Evolutionary conservation across 2,329 filamentous ascomycete species (phyloP).

Genomic region (Cladosporium phlei): DNA sequence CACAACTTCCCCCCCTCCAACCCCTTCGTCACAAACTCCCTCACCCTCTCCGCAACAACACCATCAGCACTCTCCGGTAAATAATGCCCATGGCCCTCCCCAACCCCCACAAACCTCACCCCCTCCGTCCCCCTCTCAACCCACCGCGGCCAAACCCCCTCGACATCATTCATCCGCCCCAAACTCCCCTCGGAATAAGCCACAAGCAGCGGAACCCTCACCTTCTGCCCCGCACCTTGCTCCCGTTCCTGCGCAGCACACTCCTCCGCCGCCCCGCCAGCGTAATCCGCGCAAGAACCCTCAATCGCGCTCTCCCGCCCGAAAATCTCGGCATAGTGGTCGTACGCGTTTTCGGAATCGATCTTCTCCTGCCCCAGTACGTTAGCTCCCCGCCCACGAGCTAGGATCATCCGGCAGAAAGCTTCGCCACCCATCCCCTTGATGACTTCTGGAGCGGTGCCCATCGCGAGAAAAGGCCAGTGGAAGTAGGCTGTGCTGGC

Average conservation of each 20-base stretch:
- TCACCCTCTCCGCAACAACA: conserved; percentile 27
- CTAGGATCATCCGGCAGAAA: conserved; percentile 35
- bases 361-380: conserved; percentile 28
- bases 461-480: conserved; percentile 49
- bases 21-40: not conserved
- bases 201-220: conserved; percentile 40
- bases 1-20: too few relatives aligned
- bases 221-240: conserved; percentile 41
- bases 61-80: conserved; percentile 44
- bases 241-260: conserved; percentile 41
- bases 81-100: conserved; percentile 42
- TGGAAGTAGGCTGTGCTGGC: conserved; percentile 43
- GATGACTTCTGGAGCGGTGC: conserved; percentile 42
- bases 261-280: conserved; percentile 41
- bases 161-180: conserved; percentile 41
- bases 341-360: conserved; percentile 36
- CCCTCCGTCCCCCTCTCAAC: conserved; percentile 33
- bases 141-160: conserved; percentile 44
- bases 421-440: conserved; percentile 38
- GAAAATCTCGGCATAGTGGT: conserved; percentile 43
- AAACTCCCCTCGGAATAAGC: conserved; percentile 42
- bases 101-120: conserved; percentile 30
- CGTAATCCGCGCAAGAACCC: conserved; percentile 46
- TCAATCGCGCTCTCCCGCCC: conserved; percentile 38
- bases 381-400: conserved; percentile 25